These are phyloP conservation scores for Eutrema heterophyllum DNA, from an alignment of 345 rosid species.

Conservation along the genomic window DNA sequence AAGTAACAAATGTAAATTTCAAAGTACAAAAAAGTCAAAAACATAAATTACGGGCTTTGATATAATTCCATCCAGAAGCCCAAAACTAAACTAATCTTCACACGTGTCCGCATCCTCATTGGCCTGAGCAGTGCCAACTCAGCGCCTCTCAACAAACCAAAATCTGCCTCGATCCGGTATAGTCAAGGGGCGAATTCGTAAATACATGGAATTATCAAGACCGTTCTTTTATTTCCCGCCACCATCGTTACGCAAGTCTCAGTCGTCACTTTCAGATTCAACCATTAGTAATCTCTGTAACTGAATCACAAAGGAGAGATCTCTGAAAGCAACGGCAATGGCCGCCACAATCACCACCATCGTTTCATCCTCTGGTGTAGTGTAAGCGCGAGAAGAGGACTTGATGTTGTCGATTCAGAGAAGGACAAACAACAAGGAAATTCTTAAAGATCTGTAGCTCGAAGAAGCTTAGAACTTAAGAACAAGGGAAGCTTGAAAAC, in stretches of 20 bases:
- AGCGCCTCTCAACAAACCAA: background rate
- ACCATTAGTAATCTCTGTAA: slow-evolving; percentile 17
- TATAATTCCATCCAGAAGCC: background rate
- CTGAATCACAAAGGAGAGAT: slow-evolving; percentile 5
- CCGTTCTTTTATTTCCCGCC: slow-evolving; percentile 27
- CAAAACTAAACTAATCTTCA: background rate
- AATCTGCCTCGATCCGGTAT: too few relatives aligned
- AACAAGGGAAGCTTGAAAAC: too few relatives aligned
- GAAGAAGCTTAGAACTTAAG: too few relatives aligned
- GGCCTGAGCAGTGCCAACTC: background rate
- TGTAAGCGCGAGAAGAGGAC: too few relatives aligned
- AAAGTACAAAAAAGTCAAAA: too few relatives aligned
- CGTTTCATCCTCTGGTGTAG: slow-evolving; percentile 11
- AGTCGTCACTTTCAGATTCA: slow-evolving; percentile 5
- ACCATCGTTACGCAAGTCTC: slow-evolving; percentile 15
- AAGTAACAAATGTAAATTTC: too few relatives aligned
- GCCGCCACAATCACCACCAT: slow-evolving; percentile 13
- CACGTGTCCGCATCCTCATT: background rate
- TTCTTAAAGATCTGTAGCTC: too few relatives aligned
- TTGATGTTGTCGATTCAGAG: too few relatives aligned
- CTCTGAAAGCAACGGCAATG: slow-evolving; percentile 3
- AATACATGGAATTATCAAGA: background rate
- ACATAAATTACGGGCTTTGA: background rate
- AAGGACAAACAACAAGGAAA: too few relatives aligned
- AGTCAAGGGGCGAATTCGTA: background rate